phyloP scores from a whole-genome alignment of 495 filamentous ascomycete species.

The Cairneyella variabilis region DNA sequence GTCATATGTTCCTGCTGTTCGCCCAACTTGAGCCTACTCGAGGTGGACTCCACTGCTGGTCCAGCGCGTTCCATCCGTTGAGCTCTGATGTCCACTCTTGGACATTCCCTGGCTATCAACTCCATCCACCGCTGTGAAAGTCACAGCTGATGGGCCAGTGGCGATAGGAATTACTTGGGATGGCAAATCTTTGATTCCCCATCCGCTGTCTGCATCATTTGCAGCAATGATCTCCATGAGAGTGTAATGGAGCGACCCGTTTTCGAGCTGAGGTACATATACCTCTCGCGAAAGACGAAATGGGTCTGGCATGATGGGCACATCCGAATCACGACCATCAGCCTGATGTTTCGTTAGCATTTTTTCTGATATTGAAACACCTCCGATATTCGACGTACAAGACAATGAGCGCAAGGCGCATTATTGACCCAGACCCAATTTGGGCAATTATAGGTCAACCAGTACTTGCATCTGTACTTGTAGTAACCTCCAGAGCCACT shows the following conservation, averaged over 20 bases:
- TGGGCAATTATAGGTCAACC: slow-evolving; percentile 51
- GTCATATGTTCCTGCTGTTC: not conserved
- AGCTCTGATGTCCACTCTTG: slow-evolving; percentile 8
- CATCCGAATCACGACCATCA: slow-evolving; percentile 44
- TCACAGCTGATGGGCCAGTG: slow-evolving; percentile 19
- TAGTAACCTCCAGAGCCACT: slow-evolving; percentile 56
- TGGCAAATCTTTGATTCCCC: slow-evolving; percentile 21
- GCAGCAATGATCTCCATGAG: slow-evolving; percentile 39
- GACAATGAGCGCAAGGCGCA: slow-evolving; percentile 51
- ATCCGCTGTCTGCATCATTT: slow-evolving; percentile 23
- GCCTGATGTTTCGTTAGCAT: slow-evolving; percentile 27
- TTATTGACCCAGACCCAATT: slow-evolving; percentile 62
- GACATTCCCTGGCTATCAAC: slow-evolving; percentile 8
- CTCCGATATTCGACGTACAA: slow-evolving; percentile 44
- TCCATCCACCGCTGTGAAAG: slow-evolving; percentile 11
- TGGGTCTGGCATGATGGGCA: slow-evolving; percentile 18
- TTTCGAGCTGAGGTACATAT: slow-evolving; percentile 39
- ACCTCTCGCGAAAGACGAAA: slow-evolving; percentile 30
- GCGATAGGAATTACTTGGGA: slow-evolving; percentile 16
- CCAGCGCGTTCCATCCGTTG: not conserved
- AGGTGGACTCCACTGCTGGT: slow-evolving; percentile 6
- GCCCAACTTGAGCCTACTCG: slow-evolving; percentile 2
- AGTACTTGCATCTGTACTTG: slow-evolving; percentile 61
- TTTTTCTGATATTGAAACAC: too few relatives aligned
- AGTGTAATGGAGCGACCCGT: slow-evolving; percentile 41